Evolutionary conservation across 805 yeast species (phyloP).

Genomic region (Nakazawaea siamensis): DNA sequence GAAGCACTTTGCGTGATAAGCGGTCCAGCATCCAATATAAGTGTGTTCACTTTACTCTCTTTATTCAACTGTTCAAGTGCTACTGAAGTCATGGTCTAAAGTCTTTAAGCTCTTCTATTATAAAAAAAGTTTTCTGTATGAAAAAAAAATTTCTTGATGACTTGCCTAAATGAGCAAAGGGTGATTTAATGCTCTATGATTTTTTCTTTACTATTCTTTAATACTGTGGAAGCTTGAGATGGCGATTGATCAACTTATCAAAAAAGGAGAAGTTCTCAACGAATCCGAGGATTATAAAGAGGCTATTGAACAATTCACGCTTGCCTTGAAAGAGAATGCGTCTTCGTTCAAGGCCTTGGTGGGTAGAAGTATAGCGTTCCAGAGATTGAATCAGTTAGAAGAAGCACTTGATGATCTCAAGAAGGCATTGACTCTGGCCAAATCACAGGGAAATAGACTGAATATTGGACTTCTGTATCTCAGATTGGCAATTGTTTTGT

Average conservation of each 20-base stretch:
- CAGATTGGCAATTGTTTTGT: slow-evolving; percentile 39
- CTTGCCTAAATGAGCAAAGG: not conserved
- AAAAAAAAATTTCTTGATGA: slow-evolving; percentile 23
- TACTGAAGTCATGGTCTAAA: slow-evolving; percentile 3
- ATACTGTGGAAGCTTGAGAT: slow-evolving; percentile 13
- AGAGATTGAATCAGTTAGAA: slow-evolving; percentile 38
- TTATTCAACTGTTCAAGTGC: slow-evolving; percentile 5
- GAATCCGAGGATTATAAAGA: slow-evolving; percentile 35
- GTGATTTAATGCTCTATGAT: no score
- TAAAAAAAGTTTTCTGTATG: not conserved
- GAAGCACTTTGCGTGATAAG: slow-evolving; percentile 79
- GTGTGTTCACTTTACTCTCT: slow-evolving; percentile 32
- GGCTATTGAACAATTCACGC: slow-evolving; percentile 34
- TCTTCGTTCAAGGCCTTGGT: slow-evolving; percentile 37
- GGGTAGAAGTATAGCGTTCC: slow-evolving; percentile 41
- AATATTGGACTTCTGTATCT: slow-evolving; percentile 41
- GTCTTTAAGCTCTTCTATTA: not conserved
- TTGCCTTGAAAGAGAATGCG: slow-evolving; percentile 33
- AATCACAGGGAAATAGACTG: slow-evolving; percentile 33
- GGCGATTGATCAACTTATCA: slow-evolving; percentile 26
- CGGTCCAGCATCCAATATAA: slow-evolving; percentile 94
- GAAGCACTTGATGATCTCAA: slow-evolving; percentile 37
- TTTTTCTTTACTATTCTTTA: no score
- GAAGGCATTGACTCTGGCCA: slow-evolving; percentile 37
- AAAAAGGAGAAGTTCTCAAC: slow-evolving; percentile 30